Conservation (phyloP, 163 green algal genomes). For the Scenedesmus sp. region DNA sequence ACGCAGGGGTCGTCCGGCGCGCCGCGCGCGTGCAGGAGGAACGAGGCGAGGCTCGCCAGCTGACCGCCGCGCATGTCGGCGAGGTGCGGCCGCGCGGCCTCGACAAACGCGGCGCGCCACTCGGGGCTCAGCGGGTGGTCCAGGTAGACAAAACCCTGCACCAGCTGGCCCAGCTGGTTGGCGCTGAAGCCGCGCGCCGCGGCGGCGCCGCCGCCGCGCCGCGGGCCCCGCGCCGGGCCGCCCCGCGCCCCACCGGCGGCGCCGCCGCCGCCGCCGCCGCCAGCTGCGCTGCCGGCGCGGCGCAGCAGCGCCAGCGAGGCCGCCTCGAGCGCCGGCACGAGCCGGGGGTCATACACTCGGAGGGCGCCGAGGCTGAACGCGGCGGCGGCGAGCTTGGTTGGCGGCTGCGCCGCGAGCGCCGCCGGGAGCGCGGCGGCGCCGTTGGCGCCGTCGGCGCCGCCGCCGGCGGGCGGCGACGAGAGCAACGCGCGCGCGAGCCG, state of each 20-base stretch:
- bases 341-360: too few relatives aligned
- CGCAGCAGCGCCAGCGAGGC: too few relatives aligned
- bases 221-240: too few relatives aligned
- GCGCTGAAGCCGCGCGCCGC: constrained; percentile 11
- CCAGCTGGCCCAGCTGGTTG: constrained; percentile 29
- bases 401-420: background rate
- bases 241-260: too few relatives aligned
- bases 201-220: too few relatives aligned
- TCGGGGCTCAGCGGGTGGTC: background rate
- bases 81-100: background rate
- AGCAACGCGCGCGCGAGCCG: background rate
- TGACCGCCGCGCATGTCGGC: background rate
- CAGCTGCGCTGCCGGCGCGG: too few relatives aligned
- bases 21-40: background rate
- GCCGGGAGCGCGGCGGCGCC: background rate
- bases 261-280: too few relatives aligned
- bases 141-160: constrained; percentile 28
- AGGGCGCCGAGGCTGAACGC: background rate
- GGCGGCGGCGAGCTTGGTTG: background rate
- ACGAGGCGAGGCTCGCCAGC: background rate
- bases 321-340: too few relatives aligned
- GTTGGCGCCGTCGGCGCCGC: background rate
- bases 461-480: background rate
- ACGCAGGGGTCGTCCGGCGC: background rate
- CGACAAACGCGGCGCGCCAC: background rate